Evolutionary conservation across 306 rosid genomes (phyloP), one percentile per base, ranked within the genome.

Genomic region (Quercus engelmannii): DNA sequence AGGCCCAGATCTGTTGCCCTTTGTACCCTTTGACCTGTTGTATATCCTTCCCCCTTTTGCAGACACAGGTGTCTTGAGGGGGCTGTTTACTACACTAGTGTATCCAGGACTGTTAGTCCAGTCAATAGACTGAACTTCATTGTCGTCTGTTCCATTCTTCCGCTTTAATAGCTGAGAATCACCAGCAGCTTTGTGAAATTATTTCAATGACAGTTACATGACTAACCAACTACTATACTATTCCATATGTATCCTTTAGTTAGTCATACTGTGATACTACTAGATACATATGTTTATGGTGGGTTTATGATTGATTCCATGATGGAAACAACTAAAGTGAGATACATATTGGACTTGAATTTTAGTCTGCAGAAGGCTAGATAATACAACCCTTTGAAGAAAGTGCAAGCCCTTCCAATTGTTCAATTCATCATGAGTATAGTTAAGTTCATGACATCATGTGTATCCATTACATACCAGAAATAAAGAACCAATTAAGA

Each of bases 61-160:
- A 79, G 98, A 91, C 71, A 87, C 82, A 18, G 98, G 98, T 67
- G 99, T 93, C 76, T 88, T 92, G 41, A 90, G 71, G 70, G 91
- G 92, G 85, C 89, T 91, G 64, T 52, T 89, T 8, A 57, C 71
- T 52, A 73, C 74, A 43, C 82, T 80, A 52, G 80, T 76, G 83
- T 49, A 82, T 68, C 94, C 97, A 31, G 91, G 90, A 76, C 89
- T 87, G 77, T 78, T 83, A 76, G 72, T 82, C 90, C 82, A 77
- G 79, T 87, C 89, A 63, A 76, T 87, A 43, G 85, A 83, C 58
- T 88, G 89, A 46, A 85, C 88, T 76, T 89, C 87, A 55, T 25
- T 86, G 55, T 79, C 88, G 69, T 82, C 86, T 54, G 78, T 30
- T 64, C 81, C 87, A 59, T 68, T 76, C 85, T 91, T 96, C 85